Conservation (phyloP, 768 basidiomycete species). For the Sistotremastrum suecicum region DNA sequence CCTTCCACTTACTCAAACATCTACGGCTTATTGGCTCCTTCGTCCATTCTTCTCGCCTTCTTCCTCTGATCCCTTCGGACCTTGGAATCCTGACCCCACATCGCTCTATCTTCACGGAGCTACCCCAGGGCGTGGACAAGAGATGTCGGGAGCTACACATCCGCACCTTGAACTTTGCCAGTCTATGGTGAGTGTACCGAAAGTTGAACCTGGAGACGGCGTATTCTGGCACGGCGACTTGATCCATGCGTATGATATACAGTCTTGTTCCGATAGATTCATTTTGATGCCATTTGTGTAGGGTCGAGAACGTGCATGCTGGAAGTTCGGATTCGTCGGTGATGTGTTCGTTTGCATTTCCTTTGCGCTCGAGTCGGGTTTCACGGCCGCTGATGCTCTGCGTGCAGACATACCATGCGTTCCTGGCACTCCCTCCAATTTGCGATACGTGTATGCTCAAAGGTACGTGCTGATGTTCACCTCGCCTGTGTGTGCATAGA, state of each 20-base stretch:
- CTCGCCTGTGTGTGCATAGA: no score
- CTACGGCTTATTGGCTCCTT: conserved; percentile 46
- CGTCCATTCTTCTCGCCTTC: conserved; percentile 49
- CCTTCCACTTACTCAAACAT: conserved; percentile 39
- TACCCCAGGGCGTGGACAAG: conserved; percentile 37
- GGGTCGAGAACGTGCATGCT: no score
- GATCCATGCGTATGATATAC: conserved; percentile 24
- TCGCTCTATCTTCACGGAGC: conserved; percentile 40
- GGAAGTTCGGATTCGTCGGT: no score
- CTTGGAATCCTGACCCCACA: conserved; percentile 41
- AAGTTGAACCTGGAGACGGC: conserved; percentile 48
- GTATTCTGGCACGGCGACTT: conserved; percentile 48
- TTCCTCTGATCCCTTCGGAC: conserved; percentile 6
- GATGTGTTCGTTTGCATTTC: no score
- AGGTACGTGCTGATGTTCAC: no score
- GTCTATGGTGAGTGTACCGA: conserved; percentile 46
- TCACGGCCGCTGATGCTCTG: no score
- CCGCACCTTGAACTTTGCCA: conserved; percentile 43
- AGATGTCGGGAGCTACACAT: conserved; percentile 39
- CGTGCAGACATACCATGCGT: no score
- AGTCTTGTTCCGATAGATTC: no score
- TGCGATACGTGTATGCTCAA: no score
- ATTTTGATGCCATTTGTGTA: no score
- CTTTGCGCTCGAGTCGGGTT: no score
- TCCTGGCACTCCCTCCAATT: no score